Base-by-base conservation (phyloP, 352 stramenopile genomes). In the Phytophthora brassicae region DNA sequence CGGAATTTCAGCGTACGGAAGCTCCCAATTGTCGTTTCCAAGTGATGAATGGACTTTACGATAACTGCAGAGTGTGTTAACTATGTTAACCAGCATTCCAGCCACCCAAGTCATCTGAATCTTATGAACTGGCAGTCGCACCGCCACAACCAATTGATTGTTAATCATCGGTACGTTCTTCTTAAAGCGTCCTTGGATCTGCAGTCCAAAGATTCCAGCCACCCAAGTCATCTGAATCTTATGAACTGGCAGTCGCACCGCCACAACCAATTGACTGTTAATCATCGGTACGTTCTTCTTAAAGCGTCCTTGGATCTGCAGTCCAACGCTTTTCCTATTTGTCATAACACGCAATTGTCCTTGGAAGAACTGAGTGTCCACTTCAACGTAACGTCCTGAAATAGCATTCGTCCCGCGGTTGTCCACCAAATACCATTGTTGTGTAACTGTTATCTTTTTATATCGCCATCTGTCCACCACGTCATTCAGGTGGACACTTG, bases 251-350 rank as follows among this genome's bases (percentile, higher is more conserved):
- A 91, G 55, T 42, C 89, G 79, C 7, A 73, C 61, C 12, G 81
- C 79, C 24, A 93, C 35, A 20, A 79, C 87, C 14, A 88, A 11
- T 26, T 72, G 26, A 31, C 26, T 67, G n/a, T 53, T 60, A 2
- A 59, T 64, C 0, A 52, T 42, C 6, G 75, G 64, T 0, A 77
- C 64, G 0, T 60, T 47, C 13, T 66, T 64, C 54, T 77, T 90
- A 57, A 93, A 90, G 11, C 58, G 66, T 2, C 81, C 84, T 47
- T 93, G 81, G 0, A 91, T 43, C 29, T 89, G 81, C 20, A 93
- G 60, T 58, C 72, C 78, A 22, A 49, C 48, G 13, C 20, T 54
- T 19, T 41, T 51, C 14, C 35, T 20, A n/a, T 2, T 20, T 20
- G 17, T 24, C 53, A 2, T 16, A 26, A 31, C 17, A 13, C 5